phyloP scores from a whole-genome alignment of 768 basidiomycete genomes.

The Lyophyllum atratum region DNA sequence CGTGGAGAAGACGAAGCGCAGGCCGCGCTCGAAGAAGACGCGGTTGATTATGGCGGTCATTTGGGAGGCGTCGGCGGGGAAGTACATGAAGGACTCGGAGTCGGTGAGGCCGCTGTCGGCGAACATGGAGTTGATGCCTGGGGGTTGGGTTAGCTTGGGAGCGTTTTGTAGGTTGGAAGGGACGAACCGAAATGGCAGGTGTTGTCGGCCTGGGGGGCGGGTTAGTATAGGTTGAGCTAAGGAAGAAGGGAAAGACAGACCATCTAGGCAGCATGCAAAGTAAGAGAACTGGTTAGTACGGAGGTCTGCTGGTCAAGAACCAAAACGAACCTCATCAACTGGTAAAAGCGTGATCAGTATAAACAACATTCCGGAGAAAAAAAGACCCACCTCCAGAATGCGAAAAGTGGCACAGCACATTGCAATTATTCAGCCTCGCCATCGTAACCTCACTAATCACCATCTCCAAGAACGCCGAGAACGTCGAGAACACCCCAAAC shows the following conservation, averaged over 20 bases:
- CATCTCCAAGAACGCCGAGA: constrained; percentile 93
- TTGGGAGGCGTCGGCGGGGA: constrained; percentile 83
- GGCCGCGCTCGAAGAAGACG: constrained; percentile 81
- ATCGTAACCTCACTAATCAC: constrained; percentile 86
- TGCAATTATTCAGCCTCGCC: constrained; percentile 90
- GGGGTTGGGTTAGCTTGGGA: constrained; percentile 42
- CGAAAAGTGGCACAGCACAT: constrained; percentile 87
- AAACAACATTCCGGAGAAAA: not conserved
- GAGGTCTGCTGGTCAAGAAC: not conserved
- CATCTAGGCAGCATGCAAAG: constrained; percentile 24
- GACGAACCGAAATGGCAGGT: constrained; percentile 45
- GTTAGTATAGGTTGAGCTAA: constrained; percentile 6
- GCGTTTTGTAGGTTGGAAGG: constrained; percentile 12
- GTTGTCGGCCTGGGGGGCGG: constrained; percentile 40
- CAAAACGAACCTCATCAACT: constrained; percentile 61
- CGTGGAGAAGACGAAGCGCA: constrained; percentile 88
- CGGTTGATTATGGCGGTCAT: constrained; percentile 76
- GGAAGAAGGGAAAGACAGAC: constrained; percentile 18
- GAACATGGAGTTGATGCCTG: constrained; percentile 86
- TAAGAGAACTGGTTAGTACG: not conserved
- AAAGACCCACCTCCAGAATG: constrained; percentile 72
- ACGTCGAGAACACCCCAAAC: constrained; percentile 88
- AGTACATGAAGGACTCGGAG: constrained; percentile 78
- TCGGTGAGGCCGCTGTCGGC: constrained; percentile 88
- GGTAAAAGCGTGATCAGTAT: constrained; percentile 1